Conservation (phyloP, 2,329 filamentous ascomycete genomes). For the Alternaria burnsii region DNA sequence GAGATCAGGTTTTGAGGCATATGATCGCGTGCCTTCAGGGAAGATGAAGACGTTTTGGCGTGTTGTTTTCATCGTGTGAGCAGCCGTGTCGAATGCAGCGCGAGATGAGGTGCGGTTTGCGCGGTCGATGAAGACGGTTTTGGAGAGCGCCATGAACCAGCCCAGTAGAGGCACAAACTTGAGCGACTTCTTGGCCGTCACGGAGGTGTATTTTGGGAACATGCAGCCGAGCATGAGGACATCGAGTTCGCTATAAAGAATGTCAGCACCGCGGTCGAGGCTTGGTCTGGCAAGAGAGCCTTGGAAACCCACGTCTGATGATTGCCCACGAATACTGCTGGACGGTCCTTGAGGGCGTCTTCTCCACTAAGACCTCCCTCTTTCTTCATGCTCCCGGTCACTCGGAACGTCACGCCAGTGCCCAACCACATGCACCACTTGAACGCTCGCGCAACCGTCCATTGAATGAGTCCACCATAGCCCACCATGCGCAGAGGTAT, state of each 20-base stretch:
- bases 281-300: neutral
- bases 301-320: slow-evolving; percentile 74
- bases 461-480: slow-evolving; percentile 81
- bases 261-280: slow-evolving; percentile 24
- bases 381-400: slow-evolving; percentile 59
- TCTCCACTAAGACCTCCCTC: slow-evolving; percentile 43
- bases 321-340: slow-evolving; percentile 91
- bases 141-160: slow-evolving; percentile 88
- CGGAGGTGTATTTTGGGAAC: slow-evolving; percentile 90
- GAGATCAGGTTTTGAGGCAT: slow-evolving; percentile 79
- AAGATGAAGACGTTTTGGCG: slow-evolving; percentile 81
- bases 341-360: slow-evolving; percentile 60
- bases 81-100: slow-evolving; percentile 84
- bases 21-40: slow-evolving; percentile 91
- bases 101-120: slow-evolving; percentile 83
- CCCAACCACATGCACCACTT: slow-evolving; percentile 77
- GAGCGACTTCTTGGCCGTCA: slow-evolving; percentile 89
- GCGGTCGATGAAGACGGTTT: slow-evolving; percentile 95
- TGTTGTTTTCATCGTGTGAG: slow-evolving; percentile 76
- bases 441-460: slow-evolving; percentile 81
- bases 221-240: slow-evolving; percentile 88
- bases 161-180: slow-evolving; percentile 84
- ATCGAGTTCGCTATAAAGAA: slow-evolving; percentile 73
- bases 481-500: slow-evolving; percentile 75
- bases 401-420: slow-evolving; percentile 79